Conservation (phyloP, 495 filamentous ascomycete species). For the Xylaria flabelliformis region DNA sequence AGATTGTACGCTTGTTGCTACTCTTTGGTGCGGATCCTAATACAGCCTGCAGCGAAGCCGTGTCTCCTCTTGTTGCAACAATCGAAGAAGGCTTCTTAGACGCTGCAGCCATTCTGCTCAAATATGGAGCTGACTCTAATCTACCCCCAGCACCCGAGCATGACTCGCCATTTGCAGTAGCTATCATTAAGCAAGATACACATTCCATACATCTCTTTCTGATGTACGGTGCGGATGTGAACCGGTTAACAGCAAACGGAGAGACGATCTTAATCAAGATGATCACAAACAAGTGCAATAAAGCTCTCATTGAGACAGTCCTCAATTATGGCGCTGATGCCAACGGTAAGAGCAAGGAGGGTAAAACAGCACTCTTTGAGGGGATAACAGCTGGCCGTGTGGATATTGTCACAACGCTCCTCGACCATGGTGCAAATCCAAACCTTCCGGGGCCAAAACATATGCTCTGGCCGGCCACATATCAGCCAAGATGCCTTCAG, state of each 20-base stretch:
- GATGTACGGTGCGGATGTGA: slow-evolving; percentile 55
- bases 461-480: slow-evolving; percentile 54
- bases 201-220: slow-evolving; percentile 53
- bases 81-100: slow-evolving; percentile 53
- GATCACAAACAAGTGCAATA: slow-evolving; percentile 53
- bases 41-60: slow-evolving; percentile 45
- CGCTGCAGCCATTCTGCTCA: slow-evolving; percentile 53
- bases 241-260: slow-evolving; percentile 50
- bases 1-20: slow-evolving; percentile 55
- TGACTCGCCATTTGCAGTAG: slow-evolving; percentile 51
- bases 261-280: slow-evolving; percentile 54
- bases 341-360: slow-evolving; percentile 57
- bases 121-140: slow-evolving; percentile 60
- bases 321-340: slow-evolving; percentile 56
- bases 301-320: slow-evolving; percentile 53
- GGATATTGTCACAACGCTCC: slow-evolving; percentile 54
- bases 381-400: slow-evolving; percentile 50
- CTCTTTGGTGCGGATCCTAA: slow-evolving; percentile 58
- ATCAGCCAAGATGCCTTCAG: slow-evolving; percentile 48
- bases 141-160: slow-evolving; percentile 44
- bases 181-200: slow-evolving; percentile 47
- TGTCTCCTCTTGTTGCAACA: slow-evolving; percentile 50
- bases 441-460: slow-evolving; percentile 60
- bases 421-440: slow-evolving; percentile 57
- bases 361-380: slow-evolving; percentile 56